Conservation (phyloP, 1,284 basidiomycete species). For the Ustilago shanxiensis region DNA sequence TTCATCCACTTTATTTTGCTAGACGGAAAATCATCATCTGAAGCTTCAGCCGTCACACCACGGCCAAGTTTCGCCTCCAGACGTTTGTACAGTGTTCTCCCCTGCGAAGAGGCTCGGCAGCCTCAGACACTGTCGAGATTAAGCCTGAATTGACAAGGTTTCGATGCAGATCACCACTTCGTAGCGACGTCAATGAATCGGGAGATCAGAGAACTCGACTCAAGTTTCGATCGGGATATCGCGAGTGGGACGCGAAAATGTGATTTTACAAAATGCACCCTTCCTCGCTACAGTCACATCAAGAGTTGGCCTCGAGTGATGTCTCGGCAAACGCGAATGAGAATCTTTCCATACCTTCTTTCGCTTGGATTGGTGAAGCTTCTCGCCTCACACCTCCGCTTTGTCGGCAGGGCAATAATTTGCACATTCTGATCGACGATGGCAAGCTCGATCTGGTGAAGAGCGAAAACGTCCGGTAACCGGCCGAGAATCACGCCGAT, state of each 20-base stretch:
- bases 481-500: not conserved
- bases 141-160: too few relatives aligned
- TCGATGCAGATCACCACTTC: not conserved
- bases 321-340: constrained; percentile 15
- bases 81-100: too few relatives aligned
- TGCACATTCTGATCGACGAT: too few relatives aligned
- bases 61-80: too few relatives aligned
- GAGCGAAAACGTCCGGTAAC: too few relatives aligned
- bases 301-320: constrained; percentile 11
- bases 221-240: not conserved
- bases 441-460: not conserved
- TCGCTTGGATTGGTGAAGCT: not conserved
- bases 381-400: not conserved
- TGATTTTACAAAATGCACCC: constrained; percentile 6
- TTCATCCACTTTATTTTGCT: too few relatives aligned
- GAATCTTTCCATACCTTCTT: not conserved
- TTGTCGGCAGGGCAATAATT: not conserved
- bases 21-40: too few relatives aligned
- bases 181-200: not conserved
- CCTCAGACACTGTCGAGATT: too few relatives aligned
- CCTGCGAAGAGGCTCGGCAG: too few relatives aligned
- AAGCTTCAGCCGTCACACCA: too few relatives aligned
- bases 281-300: constrained; percentile 2
- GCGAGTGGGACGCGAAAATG: not conserved
- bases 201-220: not conserved